Evolutionary conservation across 2,329 filamentous ascomycete genomes (phyloP).

Genomic region (Fusarium sp.): DNA sequence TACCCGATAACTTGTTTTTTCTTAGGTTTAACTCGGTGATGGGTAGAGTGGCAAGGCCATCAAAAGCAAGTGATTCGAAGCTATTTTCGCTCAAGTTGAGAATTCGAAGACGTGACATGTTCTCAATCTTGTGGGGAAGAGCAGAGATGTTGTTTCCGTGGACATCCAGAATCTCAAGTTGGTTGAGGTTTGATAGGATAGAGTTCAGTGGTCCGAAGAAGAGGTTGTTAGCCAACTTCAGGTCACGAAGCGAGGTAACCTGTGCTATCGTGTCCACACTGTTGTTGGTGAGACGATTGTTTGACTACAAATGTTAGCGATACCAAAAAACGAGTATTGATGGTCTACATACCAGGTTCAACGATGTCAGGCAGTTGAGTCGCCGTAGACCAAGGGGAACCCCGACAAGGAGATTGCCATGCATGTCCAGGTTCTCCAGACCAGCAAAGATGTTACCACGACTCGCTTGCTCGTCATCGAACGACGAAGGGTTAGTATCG

Average conservation of each 20-base stretch:
- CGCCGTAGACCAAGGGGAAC: slow-evolving; percentile 82
- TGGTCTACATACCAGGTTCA: slow-evolving; percentile 77
- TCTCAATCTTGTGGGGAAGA: slow-evolving; percentile 75
- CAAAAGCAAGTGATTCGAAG: slow-evolving; percentile 78
- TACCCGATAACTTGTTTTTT: slow-evolving; percentile 82
- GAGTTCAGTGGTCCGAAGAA: slow-evolving; percentile 76
- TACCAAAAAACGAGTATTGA: background rate
- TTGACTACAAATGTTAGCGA: slow-evolving; percentile 66
- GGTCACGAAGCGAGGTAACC: slow-evolving; percentile 78
- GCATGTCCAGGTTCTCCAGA: slow-evolving; percentile 84
- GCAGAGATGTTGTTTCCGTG: slow-evolving; percentile 82
- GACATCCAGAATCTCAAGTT: slow-evolving; percentile 84
- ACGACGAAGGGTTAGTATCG: slow-evolving; percentile 69
- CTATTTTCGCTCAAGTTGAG: slow-evolving; percentile 86
- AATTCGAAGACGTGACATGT: slow-evolving; percentile 76
- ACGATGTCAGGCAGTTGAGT: slow-evolving; percentile 78
- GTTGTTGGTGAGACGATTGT: slow-evolving; percentile 82
- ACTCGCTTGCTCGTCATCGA: slow-evolving; percentile 74
- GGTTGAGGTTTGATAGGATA: slow-evolving; percentile 71
- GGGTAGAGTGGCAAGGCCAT: slow-evolving; percentile 74
- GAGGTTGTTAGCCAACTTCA: slow-evolving; percentile 84
- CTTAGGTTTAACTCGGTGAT: slow-evolving; percentile 79
- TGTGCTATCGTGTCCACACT: slow-evolving; percentile 80
- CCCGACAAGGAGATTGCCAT: slow-evolving; percentile 81
- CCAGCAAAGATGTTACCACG: slow-evolving; percentile 83